Conservation (phyloP, 2,329 filamentous ascomycete genomes). For the Dactylellina sp. region DNA sequence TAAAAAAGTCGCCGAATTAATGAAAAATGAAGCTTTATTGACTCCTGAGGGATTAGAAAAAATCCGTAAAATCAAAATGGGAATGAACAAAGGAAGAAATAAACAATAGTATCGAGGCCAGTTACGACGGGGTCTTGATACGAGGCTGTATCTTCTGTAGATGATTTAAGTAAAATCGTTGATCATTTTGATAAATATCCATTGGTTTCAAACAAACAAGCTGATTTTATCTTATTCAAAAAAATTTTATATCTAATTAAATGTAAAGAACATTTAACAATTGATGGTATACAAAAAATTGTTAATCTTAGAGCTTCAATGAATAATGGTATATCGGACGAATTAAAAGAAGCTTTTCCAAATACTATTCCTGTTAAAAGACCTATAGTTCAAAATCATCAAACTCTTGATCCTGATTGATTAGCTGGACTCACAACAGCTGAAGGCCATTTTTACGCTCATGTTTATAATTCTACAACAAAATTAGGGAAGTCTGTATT, state of each 20-base stretch:
- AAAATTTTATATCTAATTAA: constrained; percentile 40
- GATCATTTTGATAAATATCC: constrained; percentile 33
- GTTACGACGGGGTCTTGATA: too few species aligned
- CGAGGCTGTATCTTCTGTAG: constrained; percentile 25
- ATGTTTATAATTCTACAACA: constrained; percentile 34
- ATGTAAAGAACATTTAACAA: constrained; percentile 42
- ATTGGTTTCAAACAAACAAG: constrained; percentile 40
- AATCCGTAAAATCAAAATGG: constrained; percentile 40
- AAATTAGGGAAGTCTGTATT: constrained; percentile 34
- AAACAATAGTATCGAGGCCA: too few species aligned
- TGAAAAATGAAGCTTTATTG: constrained; percentile 53
- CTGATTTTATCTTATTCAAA: constrained; percentile 39
- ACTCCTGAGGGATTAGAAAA: constrained; percentile 54
- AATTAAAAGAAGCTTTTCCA: constrained; percentile 56
- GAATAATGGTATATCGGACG: constrained; percentile 57
- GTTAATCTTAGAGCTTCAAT: constrained; percentile 57
- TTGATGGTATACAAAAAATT: constrained; percentile 56
- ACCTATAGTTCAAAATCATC: constrained; percentile 41
- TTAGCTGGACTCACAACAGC: constrained; percentile 56
- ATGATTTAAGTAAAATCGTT: constrained; percentile 29
- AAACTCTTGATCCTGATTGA: constrained; percentile 56
- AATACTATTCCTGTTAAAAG: constrained; percentile 41
- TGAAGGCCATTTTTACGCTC: constrained; percentile 57
- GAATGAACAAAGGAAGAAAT: constrained; percentile 53
- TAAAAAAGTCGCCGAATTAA: constrained; percentile 21